Evolutionary conservation across 2,329 filamentous ascomycete species (phyloP).

Genomic region (Pseudocercospora musae): DNA sequence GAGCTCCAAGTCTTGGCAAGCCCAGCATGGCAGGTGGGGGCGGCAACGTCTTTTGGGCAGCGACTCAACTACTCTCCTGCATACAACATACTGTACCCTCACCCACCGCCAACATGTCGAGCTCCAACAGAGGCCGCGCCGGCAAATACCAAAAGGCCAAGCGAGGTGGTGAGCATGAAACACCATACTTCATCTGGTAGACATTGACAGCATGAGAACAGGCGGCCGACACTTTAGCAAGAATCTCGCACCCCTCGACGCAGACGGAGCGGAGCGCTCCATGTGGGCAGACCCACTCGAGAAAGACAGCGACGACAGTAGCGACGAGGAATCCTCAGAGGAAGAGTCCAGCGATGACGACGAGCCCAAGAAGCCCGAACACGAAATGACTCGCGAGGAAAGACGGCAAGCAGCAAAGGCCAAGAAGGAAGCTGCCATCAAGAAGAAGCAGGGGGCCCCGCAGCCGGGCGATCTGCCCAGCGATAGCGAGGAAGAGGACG

Average conservation of each 20-base stretch:
- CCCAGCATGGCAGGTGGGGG: too few relatives aligned
- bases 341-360: constrained; percentile 44
- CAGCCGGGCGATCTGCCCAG: constrained; percentile 79
- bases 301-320: constrained; percentile 52
- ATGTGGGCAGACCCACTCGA: constrained; percentile 70
- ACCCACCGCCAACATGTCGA: constrained; percentile 48
- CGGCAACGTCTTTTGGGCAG: constrained; percentile 5
- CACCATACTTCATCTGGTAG: too few relatives aligned
- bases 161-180: constrained; percentile 74
- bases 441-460: constrained; percentile 65
- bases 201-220: too few relatives aligned
- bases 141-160: constrained; percentile 95
- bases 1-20: constrained; percentile 34
- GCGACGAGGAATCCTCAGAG: constrained; percentile 47
- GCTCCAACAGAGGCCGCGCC: constrained; percentile 65
- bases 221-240: constrained; percentile 95
- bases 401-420: constrained; percentile 85
- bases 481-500: constrained; percentile 57
- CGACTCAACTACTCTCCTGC: neutral
- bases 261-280: constrained; percentile 81
- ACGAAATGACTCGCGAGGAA: constrained; percentile 73
- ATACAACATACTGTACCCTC: neutral
- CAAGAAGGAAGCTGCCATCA: constrained; percentile 84
- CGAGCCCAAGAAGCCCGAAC: constrained; percentile 37
- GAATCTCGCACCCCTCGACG: constrained; percentile 81